phyloP scores from a whole-genome alignment of 805 yeast species.

The Candida khao-thaluensis region DNA sequence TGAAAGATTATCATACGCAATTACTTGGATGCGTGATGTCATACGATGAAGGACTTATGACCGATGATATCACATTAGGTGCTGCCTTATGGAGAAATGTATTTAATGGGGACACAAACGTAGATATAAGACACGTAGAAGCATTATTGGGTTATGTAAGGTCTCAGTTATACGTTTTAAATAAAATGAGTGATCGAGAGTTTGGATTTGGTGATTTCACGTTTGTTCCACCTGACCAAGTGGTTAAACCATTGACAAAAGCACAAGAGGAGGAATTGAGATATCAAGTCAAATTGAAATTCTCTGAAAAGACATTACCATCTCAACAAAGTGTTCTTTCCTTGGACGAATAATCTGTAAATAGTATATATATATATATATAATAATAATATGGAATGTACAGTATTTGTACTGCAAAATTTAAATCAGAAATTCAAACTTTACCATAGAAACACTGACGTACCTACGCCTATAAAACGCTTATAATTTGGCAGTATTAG shows the following conservation, averaged over 20 bases:
- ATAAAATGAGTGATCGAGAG: constrained; percentile 83
- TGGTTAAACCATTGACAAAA: constrained; percentile 67
- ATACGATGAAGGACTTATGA: constrained; percentile 86
- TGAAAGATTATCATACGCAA: constrained; percentile 89
- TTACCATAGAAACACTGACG: constrained; percentile 4
- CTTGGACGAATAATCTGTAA: constrained; percentile 34
- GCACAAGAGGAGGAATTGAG: constrained; percentile 60
- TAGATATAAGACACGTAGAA: constrained; percentile 81
- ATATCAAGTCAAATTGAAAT: constrained; percentile 50
- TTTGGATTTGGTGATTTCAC: constrained; percentile 88
- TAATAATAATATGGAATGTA: neutral
- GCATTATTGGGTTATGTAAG: constrained; percentile 88
- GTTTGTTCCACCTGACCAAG: constrained; percentile 79
- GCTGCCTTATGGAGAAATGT: constrained; percentile 87
- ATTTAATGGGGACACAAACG: constrained; percentile 78
- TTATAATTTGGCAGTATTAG: constrained; percentile 2
- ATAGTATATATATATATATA: constrained; percentile 2
- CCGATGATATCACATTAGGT: constrained; percentile 76
- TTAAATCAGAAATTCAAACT: constrained; percentile 5
- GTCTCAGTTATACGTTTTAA: constrained; percentile 83
- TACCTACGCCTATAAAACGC: neutral
- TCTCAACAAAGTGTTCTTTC: constrained; percentile 51
- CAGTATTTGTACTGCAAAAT: constrained; percentile 1
- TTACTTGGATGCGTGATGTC: constrained; percentile 85
- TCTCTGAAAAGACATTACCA: constrained; percentile 55